phyloP scores from a whole-genome alignment of 2,329 filamentous ascomycete genomes.

The Neofusicoccum parvum region DNA sequence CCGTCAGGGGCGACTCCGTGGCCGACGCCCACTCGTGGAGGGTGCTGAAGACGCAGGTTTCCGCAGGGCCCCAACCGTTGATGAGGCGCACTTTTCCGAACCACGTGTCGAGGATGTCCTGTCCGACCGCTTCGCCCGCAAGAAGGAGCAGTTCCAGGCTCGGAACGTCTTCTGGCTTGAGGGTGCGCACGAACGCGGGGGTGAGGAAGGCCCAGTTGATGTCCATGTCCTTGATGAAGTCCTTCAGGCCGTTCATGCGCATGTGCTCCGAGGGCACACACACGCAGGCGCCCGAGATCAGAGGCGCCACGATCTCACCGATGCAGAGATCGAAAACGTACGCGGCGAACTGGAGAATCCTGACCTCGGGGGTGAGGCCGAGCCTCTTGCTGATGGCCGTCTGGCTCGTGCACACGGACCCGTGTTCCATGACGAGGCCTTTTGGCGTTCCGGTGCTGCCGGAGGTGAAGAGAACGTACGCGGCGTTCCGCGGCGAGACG shows the following conservation, averaged over 20 bases:
- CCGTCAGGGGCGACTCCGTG: not conserved
- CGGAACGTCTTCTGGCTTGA: conserved; percentile 41
- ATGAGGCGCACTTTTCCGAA: not conserved
- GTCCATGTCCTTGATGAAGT: conserved; percentile 24
- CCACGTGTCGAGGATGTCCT: conserved; percentile 24
- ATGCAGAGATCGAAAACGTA: conserved; percentile 36
- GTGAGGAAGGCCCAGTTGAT: conserved; percentile 38
- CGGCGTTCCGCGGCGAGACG: not conserved
- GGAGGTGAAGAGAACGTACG: conserved; percentile 36
- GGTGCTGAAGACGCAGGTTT: conserved; percentile 12
- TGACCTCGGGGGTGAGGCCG: conserved; percentile 20
- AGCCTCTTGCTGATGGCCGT: not conserved
- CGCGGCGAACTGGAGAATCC: conserved; percentile 16
- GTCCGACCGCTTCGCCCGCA: conserved; percentile 35
- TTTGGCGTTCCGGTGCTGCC: conserved; percentile 40
- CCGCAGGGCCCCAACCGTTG: not conserved
- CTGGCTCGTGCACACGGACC: conserved; percentile 29
- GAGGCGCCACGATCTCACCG: conserved; percentile 37
- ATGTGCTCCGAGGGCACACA: conserved; percentile 45
- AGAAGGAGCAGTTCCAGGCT: conserved; percentile 36
- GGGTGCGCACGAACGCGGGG: conserved; percentile 39
- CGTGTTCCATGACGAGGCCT: conserved; percentile 33
- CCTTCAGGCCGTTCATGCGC: conserved; percentile 49
- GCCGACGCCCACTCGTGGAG: conserved; percentile 18
- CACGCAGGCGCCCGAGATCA: conserved; percentile 42